Percentiles rank a stretch among this genome's conserved stretches.
phyloP scores from a whole-genome alignment of 2,329 filamentous ascomycete genomes.

The Emmonsiellopsis sp. region DNA sequence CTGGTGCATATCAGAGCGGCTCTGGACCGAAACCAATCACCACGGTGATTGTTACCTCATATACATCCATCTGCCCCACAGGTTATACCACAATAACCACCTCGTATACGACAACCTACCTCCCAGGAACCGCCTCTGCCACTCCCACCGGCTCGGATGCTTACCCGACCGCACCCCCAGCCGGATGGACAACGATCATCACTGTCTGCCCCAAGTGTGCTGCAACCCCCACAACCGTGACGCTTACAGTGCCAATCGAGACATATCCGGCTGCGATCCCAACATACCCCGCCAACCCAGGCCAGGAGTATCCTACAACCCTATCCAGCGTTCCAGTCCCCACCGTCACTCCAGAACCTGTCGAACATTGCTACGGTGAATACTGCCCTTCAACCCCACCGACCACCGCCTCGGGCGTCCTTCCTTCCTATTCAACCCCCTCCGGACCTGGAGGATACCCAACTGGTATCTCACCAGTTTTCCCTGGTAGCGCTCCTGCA shows the following conservation, averaged over 20 bases:
- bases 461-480: neutral
- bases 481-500: neutral
- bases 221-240: constrained; percentile 24
- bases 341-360: neutral
- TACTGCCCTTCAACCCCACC: neutral
- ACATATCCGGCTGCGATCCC: neutral
- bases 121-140: constrained; percentile 22
- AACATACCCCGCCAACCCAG: neutral
- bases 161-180: no score
- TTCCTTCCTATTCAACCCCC: neutral
- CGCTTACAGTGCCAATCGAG: constrained; percentile 21
- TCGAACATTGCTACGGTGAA: neutral
- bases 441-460: neutral
- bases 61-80: constrained; percentile 33
- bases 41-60: constrained; percentile 31
- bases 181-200: no score
- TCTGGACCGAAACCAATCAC: constrained; percentile 19
- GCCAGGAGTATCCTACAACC: neutral
- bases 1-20: constrained; percentile 4
- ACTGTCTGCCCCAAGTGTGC: neutral
- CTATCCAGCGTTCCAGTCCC: neutral
- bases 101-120: constrained; percentile 29
- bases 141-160: constrained; percentile 12
- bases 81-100: constrained; percentile 33
- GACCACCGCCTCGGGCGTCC: neutral